phyloP scores from a whole-genome alignment of 306 rosid species.

The Canavalia gladiata region DNA sequence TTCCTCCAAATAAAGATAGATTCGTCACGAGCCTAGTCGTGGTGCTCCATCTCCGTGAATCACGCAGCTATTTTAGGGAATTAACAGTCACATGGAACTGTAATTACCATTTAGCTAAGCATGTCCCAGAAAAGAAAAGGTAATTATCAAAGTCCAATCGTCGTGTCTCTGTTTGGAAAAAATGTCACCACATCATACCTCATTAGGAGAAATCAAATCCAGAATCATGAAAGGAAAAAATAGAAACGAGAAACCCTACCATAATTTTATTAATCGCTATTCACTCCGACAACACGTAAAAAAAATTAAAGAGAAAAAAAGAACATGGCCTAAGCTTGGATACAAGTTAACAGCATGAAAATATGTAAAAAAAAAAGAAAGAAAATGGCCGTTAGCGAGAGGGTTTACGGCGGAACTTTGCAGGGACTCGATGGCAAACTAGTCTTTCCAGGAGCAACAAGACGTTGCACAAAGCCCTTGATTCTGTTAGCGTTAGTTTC shows the following conservation, averaged over 20 bases:
- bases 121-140: constrained; percentile 20
- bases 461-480: constrained; percentile 76
- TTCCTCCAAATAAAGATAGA: background rate
- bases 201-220: constrained; percentile 10
- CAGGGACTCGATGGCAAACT: constrained; percentile 95
- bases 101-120: constrained; percentile 26
- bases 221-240: background rate
- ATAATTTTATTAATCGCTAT: constrained; percentile 17
- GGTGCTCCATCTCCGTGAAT: constrained; percentile 41
- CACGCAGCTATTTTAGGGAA: constrained; percentile 49
- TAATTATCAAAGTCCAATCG: constrained; percentile 3
- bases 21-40: constrained; percentile 34
- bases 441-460: constrained; percentile 80
- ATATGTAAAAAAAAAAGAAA: background rate
- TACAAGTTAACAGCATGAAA: constrained; percentile 39
- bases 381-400: constrained; percentile 54
- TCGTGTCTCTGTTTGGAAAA: background rate
- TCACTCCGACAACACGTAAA: constrained; percentile 32
- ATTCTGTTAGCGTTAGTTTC: constrained; percentile 90
- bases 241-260: background rate
- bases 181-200: constrained; percentile 3
- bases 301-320: no score
- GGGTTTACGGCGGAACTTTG: constrained; percentile 71
- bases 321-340: constrained; percentile 6
- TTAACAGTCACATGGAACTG: constrained; percentile 38